These are phyloP conservation scores for Yarrowia keelungensis DNA, from an alignment of 805 yeast genomes.

Conservation along the genomic window DNA sequence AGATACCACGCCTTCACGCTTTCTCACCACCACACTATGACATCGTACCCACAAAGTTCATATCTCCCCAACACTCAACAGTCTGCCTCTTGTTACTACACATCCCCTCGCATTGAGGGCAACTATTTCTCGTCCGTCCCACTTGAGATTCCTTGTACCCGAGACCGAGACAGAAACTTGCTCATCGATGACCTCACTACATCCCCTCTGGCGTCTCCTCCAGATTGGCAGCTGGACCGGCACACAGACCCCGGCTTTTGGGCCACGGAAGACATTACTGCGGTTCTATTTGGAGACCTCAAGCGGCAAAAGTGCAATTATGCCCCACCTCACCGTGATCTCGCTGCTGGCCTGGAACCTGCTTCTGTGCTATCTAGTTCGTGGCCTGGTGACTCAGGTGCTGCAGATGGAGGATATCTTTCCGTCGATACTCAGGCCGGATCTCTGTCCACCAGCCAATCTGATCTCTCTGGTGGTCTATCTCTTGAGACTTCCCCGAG, in stretches of 20 bases:
- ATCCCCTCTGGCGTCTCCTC: slow-evolving; percentile 28
- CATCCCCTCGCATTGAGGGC: background rate
- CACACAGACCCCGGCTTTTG: background rate
- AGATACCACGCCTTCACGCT: background rate
- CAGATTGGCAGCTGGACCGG: slow-evolving; percentile 10
- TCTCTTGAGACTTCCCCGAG: slow-evolving; percentile 22
- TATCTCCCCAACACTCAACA: slow-evolving; percentile 13
- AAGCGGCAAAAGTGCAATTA: no score
- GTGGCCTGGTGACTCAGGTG: slow-evolving; percentile 23
- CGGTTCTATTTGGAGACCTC: no score
- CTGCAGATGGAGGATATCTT: slow-evolving; percentile 6
- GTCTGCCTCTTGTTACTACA: background rate
- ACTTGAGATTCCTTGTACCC: background rate
- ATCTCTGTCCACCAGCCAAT: slow-evolving; percentile 21
- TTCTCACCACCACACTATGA: background rate
- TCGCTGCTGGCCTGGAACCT: slow-evolving; percentile 9
- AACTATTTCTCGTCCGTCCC: background rate
- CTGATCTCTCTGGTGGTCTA: slow-evolving; percentile 3
- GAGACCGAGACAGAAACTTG: background rate
- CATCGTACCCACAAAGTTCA: slow-evolving; percentile 1
- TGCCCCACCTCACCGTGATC: no score
- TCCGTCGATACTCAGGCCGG: slow-evolving; percentile 9
- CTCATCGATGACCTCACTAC: background rate
- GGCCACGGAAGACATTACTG: background rate
- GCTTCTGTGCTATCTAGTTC: slow-evolving; percentile 9